Conservation (phyloP, 2,329 filamentous ascomycete genomes). For the Claviceps arundinis region DNA sequence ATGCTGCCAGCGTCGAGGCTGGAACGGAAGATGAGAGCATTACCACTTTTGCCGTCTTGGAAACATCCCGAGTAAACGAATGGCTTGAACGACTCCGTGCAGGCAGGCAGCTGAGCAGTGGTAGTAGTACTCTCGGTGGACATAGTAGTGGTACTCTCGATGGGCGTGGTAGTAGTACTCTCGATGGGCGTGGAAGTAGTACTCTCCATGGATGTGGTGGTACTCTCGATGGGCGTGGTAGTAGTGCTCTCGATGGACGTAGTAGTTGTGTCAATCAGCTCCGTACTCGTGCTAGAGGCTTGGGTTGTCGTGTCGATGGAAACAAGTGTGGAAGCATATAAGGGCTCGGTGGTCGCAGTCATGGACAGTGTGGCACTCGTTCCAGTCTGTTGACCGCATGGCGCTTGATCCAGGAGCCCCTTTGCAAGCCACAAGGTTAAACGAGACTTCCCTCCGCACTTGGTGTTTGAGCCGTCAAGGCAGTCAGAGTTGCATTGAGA, state of each 20-base stretch:
- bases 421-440: slow-evolving; percentile 34
- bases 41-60: slow-evolving; percentile 21
- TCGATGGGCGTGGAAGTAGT: too few species aligned
- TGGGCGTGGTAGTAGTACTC: too few species aligned
- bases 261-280: too few species aligned
- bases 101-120: slow-evolving; percentile 25
- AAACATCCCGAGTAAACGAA: slow-evolving; percentile 36
- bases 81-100: slow-evolving; percentile 30
- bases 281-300: too few species aligned
- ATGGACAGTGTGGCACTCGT: slow-evolving; percentile 14
- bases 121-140: too few species aligned
- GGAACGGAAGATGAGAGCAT: slow-evolving; percentile 29
- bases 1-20: slow-evolving; percentile 23
- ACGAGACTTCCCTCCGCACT: slow-evolving; percentile 29
- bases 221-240: too few species aligned
- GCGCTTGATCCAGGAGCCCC: slow-evolving; percentile 36
- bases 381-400: slow-evolving; percentile 27
- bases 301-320: not conserved
- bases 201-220: too few species aligned
- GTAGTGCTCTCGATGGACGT: too few species aligned
- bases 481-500: slow-evolving; percentile 37
- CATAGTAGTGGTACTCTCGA: not conserved
- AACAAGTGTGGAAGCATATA: slow-evolving; percentile 5
- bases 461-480: slow-evolving; percentile 29
- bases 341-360: slow-evolving; percentile 3